A percentile compares a stretch with the other conserved stretches of the same genome.
These are phyloP conservation scores for Ajuga reptans DNA, from an alignment of 305 asterid species.

Conservation along the genomic window DNA sequence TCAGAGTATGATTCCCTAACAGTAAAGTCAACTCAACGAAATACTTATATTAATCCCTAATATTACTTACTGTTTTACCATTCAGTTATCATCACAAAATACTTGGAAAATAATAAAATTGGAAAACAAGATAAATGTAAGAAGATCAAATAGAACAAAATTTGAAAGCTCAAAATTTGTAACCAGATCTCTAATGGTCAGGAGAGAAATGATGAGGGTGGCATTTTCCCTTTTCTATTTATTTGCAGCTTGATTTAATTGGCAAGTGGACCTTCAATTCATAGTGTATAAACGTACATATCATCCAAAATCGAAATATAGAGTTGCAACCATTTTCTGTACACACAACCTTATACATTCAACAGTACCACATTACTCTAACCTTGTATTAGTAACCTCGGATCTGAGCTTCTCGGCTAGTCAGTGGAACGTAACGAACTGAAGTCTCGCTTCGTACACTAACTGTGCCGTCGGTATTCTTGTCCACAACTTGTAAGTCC, in stretches of 20 bases:
- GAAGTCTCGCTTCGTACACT: slow-evolving; percentile 59
- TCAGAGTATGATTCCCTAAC: too few species aligned
- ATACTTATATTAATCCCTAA: too few species aligned
- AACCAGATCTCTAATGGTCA: too few species aligned
- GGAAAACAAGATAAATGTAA: too few species aligned
- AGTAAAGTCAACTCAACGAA: too few species aligned
- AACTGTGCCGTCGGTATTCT: slow-evolving; percentile 55
- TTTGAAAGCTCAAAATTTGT: too few species aligned
- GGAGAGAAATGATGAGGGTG: too few species aligned
- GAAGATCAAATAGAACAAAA: too few species aligned
- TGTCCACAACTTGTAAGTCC: slow-evolving; percentile 81
- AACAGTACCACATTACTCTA: not conserved
- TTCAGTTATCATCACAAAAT: too few species aligned
- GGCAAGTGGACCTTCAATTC: not conserved
- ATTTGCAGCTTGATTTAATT: not conserved
- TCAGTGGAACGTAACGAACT: slow-evolving; percentile 78
- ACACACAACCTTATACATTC: slow-evolving; percentile 5
- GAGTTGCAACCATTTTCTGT: slow-evolving; percentile 12
- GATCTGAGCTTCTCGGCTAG: slow-evolving; percentile 67
- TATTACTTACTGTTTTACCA: too few species aligned
- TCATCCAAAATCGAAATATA: not conserved
- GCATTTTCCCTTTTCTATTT: not conserved
- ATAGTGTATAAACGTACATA: not conserved
- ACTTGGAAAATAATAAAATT: too few species aligned
- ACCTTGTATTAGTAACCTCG: slow-evolving; percentile 30